Conservation (phyloP, 306 rosid species). For the Biancaea sappan region DNA sequence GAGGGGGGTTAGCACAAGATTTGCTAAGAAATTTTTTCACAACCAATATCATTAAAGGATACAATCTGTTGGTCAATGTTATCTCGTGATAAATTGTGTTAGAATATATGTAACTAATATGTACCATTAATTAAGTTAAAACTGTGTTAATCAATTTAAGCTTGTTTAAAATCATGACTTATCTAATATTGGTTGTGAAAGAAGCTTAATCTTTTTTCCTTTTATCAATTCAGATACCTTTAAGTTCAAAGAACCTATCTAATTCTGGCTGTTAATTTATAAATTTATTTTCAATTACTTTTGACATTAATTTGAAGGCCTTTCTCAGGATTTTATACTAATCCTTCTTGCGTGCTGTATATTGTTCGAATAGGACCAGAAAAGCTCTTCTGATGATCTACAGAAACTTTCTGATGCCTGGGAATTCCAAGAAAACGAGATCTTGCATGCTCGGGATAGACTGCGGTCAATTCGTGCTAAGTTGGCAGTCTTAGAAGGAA, state of each 20-base stretch:
- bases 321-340: slow-evolving; percentile 7
- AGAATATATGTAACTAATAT: not conserved
- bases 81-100: not conserved
- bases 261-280: not conserved
- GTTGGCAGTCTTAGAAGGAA: slow-evolving; percentile 83
- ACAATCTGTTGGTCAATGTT: not conserved
- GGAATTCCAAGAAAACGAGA: slow-evolving; percentile 21
- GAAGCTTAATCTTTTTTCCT: slow-evolving; percentile 19
- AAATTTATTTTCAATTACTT: slow-evolving; percentile 7
- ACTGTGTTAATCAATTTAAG: not conserved
- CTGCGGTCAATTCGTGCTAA: slow-evolving; percentile 81
- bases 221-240: slow-evolving; percentile 10
- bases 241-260: not conserved
- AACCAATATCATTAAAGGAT: slow-evolving; percentile 5
- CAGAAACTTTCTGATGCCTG: slow-evolving; percentile 19
- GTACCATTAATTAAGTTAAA: slow-evolving; percentile 10
- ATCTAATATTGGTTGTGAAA: not conserved
- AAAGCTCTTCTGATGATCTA: slow-evolving; percentile 58
- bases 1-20: not conserved
- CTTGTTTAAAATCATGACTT: not conserved
- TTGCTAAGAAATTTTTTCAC: not conserved
- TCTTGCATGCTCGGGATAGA: slow-evolving; percentile 59
- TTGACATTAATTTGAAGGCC: not conserved
- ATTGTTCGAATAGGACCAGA: slow-evolving; percentile 53
- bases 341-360: slow-evolving; percentile 29